Base-by-base conservation (phyloP, 495 filamentous ascomycete species). In the Neurospora terricola region DNA sequence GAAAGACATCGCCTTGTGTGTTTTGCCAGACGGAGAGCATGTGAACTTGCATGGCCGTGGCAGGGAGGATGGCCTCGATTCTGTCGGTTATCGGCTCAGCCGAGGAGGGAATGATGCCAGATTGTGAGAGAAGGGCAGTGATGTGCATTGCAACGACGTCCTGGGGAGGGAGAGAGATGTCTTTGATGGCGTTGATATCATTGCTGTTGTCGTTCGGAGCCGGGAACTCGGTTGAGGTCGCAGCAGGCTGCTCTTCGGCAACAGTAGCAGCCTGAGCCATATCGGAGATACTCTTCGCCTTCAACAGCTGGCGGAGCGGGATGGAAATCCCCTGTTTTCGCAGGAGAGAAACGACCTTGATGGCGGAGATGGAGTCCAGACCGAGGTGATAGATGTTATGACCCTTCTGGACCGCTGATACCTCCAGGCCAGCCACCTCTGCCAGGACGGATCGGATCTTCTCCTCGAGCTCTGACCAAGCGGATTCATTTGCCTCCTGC, bases 301-400 rank as follows among this genome's bases (percentile, higher is more conserved):
- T 85, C 2, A 94, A 80, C 66, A 96, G 87, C 40, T 92, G 88
- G 10, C 91, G 87, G 14, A 93, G 90, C 38, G 84, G 83, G 1
- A 93, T 78, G 5, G 80, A 80, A 4, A 94, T 77, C 0, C 85
- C 87, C 43, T 87, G 82, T 59, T 88, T 90, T 23, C 87, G 86
- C 11, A 94, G 83, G n/a, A 90, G 80, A 0, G 89, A 85, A 30
- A 89, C 87, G 18, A 91, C 85, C 69, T 91, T 90, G 80, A 97
- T 94, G 11, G 93, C 92, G 71, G 91, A 92, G 77, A 98, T 93
- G 4, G 94, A 97, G 78, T 98, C 94, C 42, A 97, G 85, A 8
- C 95, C 94, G 8, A 98, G 85, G 75, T 92, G 90, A 78, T 95
- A 96, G 30, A 97, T 91, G 30, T 87, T 93, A 45, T 90, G 85